phyloP scores from a whole-genome alignment of 2,329 filamentous ascomycete genomes.

The Parafenestella ontariensis region DNA sequence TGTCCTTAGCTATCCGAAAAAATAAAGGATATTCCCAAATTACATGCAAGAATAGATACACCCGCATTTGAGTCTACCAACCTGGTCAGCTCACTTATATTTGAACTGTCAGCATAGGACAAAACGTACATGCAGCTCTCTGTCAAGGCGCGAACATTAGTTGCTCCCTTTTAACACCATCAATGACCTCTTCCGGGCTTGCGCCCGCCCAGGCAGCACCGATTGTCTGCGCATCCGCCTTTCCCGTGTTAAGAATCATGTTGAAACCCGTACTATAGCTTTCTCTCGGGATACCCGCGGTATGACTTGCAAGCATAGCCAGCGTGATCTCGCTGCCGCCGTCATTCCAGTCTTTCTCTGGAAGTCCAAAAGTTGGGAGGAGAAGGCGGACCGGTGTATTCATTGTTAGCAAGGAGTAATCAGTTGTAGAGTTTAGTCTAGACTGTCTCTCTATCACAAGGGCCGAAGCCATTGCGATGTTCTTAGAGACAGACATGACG shows the following conservation, averaged over 20 bases:
- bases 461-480: constrained; percentile 33
- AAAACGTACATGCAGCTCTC: constrained; percentile 27
- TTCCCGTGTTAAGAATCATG: constrained; percentile 29
- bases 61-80: constrained; percentile 37
- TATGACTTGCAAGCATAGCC: constrained; percentile 43
- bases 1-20: neutral
- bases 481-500: constrained; percentile 39
- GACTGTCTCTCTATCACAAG: constrained; percentile 27
- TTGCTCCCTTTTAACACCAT: constrained; percentile 19
- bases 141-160: constrained; percentile 43
- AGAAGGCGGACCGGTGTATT: constrained; percentile 31
- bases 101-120: neutral
- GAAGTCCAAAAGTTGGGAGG: constrained; percentile 32
- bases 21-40: neutral
- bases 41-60: constrained; percentile 32
- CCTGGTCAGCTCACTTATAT: neutral
- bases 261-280: constrained; percentile 42
- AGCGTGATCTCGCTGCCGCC: constrained; percentile 43
- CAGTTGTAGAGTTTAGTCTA: constrained; percentile 1
- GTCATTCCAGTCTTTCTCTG: constrained; percentile 34
- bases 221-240: constrained; percentile 32
- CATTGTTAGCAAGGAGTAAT: constrained; percentile 17
- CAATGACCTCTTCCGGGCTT: constrained; percentile 26
- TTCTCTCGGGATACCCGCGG: constrained; percentile 35
- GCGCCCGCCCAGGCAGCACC: constrained; percentile 34